phyloP scores from a whole-genome alignment of 1,284 basidiomycete species.

The Irpex lacteus region DNA sequence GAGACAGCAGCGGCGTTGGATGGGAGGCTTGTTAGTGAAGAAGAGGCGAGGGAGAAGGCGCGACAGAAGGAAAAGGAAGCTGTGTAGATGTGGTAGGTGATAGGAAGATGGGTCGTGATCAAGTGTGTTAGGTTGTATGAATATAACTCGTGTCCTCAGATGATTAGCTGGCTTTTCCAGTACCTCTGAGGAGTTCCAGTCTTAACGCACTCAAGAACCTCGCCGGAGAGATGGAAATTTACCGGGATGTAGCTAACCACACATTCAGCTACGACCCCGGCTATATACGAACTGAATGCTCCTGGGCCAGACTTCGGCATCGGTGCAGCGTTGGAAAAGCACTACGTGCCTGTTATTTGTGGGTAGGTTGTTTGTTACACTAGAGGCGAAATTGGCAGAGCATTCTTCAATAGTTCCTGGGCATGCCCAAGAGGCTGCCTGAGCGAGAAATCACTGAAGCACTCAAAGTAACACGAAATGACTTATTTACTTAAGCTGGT shows the following conservation, averaged over 20 bases:
- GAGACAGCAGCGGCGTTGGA: slow-evolving; percentile 63
- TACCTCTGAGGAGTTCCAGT: too few relatives aligned
- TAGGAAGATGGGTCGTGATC: background rate
- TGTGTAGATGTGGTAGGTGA: background rate
- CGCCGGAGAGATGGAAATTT: too few relatives aligned
- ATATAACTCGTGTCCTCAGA: background rate
- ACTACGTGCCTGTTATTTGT: background rate
- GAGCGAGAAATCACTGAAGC: background rate
- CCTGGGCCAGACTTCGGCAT: background rate
- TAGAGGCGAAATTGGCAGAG: too few relatives aligned
- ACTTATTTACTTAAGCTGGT: background rate
- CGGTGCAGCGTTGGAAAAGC: background rate
- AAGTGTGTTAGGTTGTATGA: background rate
- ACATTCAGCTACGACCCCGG: too few relatives aligned
- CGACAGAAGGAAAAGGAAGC: slow-evolving; percentile 26
- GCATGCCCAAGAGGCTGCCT: background rate
- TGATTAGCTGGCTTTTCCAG: too few relatives aligned
- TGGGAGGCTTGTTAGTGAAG: slow-evolving; percentile 59
- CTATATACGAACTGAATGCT: background rate
- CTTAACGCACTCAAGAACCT: too few relatives aligned
- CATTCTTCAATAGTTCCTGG: too few relatives aligned
- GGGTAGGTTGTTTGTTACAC: background rate
- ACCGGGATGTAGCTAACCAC: too few relatives aligned
- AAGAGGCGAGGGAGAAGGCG: slow-evolving; percentile 44
- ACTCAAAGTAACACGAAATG: background rate